phyloP scores from a whole-genome alignment of 164 flowering plant species.

The Stephania cephalantha region DNA sequence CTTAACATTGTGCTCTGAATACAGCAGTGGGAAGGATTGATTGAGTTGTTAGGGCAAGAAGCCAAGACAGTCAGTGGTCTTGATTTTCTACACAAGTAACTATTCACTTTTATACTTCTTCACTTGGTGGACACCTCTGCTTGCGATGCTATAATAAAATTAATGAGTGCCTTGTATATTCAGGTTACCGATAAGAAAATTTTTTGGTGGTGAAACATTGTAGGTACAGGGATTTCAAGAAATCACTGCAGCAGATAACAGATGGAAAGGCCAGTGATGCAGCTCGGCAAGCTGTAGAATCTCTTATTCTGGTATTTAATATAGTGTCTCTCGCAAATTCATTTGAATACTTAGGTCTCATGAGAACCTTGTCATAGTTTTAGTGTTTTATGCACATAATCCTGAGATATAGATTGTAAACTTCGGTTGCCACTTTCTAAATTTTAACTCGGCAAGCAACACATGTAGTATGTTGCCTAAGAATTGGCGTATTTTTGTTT shows the following conservation, averaged over 20 bases:
- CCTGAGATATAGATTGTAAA: neutral
- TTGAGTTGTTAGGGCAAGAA: conserved; percentile 79
- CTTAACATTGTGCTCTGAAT: conserved; percentile 4
- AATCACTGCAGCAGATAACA: conserved; percentile 59
- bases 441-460: neutral
- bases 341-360: neutral
- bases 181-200: neutral
- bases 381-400: neutral
- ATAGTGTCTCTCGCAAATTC: neutral
- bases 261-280: conserved; percentile 52
- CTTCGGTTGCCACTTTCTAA: neutral
- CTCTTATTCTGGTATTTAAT: conserved; percentile 61
- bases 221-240: conserved; percentile 96
- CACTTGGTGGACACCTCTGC: neutral
- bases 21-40: conserved; percentile 97
- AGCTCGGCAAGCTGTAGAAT: conserved; percentile 74
- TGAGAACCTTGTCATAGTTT: neutral
- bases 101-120: conserved; percentile 8
- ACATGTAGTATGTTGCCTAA: neutral
- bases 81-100: conserved; percentile 86
- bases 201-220: neutral
- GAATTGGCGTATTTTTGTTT: neutral
- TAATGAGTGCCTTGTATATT: neutral
- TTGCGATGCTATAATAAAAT: neutral
- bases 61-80: conserved; percentile 74